A percentile compares a stretch with the other conserved stretches of the same genome.
Evolutionary conservation across 1,139 yeast species (phyloP).

Genomic region (Geotrichum australiense): DNA sequence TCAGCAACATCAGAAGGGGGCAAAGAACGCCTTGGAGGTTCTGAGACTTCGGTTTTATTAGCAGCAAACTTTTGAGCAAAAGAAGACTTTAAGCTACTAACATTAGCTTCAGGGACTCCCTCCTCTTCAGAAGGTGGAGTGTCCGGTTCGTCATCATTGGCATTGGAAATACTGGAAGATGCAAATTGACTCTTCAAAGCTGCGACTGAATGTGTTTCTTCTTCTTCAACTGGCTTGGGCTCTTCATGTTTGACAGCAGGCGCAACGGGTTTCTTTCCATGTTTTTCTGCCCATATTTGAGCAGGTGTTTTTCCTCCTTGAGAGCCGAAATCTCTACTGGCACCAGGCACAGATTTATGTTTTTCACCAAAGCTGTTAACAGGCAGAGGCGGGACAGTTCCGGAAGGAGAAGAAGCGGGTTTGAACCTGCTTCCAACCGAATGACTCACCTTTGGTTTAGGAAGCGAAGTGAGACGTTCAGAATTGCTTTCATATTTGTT

Average conservation of each 20-base stretch:
- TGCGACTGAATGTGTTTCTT: slow-evolving; percentile 22
- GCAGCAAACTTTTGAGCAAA: slow-evolving; percentile 18
- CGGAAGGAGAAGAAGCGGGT: slow-evolving; percentile 23
- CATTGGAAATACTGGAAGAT: slow-evolving; percentile 20
- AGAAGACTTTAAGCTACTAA: slow-evolving; percentile 21
- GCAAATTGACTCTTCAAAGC: slow-evolving; percentile 23
- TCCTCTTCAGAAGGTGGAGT: slow-evolving; percentile 21
- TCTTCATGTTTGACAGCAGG: slow-evolving; percentile 18
- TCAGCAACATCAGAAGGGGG: slow-evolving; percentile 11
- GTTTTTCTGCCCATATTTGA: slow-evolving; percentile 91
- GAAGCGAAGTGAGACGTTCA: slow-evolving; percentile 50
- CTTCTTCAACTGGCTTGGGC: slow-evolving; percentile 16
- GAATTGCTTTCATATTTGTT: slow-evolving; percentile 23
- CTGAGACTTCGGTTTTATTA: slow-evolving; percentile 14
- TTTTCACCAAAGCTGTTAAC: slow-evolving; percentile 42
- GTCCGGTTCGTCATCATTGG: slow-evolving; percentile 19
- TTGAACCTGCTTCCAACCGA: slow-evolving; percentile 49
- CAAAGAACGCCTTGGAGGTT: slow-evolving; percentile 7
- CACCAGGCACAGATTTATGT: slow-evolving; percentile 52
- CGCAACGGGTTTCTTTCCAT: slow-evolving; percentile 42
- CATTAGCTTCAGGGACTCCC: slow-evolving; percentile 20
- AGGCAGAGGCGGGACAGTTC: slow-evolving; percentile 36
- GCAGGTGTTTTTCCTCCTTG: slow-evolving; percentile 88
- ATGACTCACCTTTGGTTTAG: slow-evolving; percentile 53
- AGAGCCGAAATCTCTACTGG: slow-evolving; percentile 59